Evolutionary conservation across 2,329 filamentous ascomycete species (phyloP).

Genomic region (Cladosporium halotolerans): DNA sequence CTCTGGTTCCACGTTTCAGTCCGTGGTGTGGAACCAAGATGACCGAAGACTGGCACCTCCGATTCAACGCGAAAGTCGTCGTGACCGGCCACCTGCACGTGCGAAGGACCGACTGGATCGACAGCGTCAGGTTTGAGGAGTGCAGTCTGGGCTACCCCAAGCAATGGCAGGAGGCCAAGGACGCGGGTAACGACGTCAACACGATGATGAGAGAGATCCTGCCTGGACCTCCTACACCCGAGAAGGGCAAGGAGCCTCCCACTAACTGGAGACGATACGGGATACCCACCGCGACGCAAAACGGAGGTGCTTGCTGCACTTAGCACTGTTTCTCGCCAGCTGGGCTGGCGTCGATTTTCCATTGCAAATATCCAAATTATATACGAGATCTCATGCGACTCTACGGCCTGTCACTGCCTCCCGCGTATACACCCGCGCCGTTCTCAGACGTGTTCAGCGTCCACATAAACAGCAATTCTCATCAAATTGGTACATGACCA

Average conservation of each 20-base stretch:
- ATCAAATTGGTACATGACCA: too few species aligned
- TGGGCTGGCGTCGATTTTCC: too few species aligned
- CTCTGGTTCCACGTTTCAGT: constrained; percentile 37
- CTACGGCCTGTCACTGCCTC: too few species aligned
- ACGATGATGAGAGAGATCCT: constrained; percentile 41
- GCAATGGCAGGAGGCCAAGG: constrained; percentile 41
- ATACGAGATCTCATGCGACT: too few species aligned
- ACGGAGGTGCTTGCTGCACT: too few species aligned
- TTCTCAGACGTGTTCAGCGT: too few species aligned
- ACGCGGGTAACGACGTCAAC: constrained; percentile 40
- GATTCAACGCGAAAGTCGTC: constrained; percentile 42
- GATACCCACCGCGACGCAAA: too few species aligned
- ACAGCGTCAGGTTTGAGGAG: constrained; percentile 43
- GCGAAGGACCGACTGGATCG: constrained; percentile 42
- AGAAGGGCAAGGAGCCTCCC: constrained; percentile 21
- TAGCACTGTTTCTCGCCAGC: too few species aligned
- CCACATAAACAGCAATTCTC: too few species aligned
- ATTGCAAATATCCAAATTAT: too few species aligned
- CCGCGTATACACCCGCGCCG: too few species aligned
- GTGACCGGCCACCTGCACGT: constrained; percentile 44
- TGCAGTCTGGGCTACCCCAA: constrained; percentile 42
- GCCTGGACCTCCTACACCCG: constrained; percentile 34
- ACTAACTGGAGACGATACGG: constrained; percentile 13
- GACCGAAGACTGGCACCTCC: constrained; percentile 42
- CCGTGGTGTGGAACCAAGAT: constrained; percentile 44